Evolutionary conservation across 495 filamentous ascomycete genomes (phyloP), one percentile per base, ranked within the genome.

Genomic region (Penicillium herquei): DNA sequence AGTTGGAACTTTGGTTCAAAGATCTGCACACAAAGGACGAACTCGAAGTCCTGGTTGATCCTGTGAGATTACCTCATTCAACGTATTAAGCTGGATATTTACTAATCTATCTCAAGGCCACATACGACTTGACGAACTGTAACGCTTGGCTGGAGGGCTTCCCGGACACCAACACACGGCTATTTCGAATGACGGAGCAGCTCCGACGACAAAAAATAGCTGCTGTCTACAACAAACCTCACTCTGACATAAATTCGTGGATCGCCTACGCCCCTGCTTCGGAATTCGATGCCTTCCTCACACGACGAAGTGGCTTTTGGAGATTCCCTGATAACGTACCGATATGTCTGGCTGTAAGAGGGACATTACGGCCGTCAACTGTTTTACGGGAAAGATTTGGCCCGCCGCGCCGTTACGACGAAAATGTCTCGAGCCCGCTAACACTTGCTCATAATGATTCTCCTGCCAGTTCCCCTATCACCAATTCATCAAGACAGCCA

Each of bases 91-190:
- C 4, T 17, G n/a, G n/a, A 8, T 13, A 6, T 48, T 34, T 34
- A 46, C 14, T 48, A 48, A 48, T 13, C 33, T 17, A 4, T 8
- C 12, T 3, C 68, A 65, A 44, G 17, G 21, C 4, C 21, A 2
- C 21, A 21, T 26, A 44, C 7, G 1, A 13, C 34, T 2, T 3
- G 2, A 37, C 8, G 34, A 13, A 40, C 3, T 54, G 62, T 48
- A 67, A 68, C 46, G 69, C 68, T 37, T 78, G 68, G 63, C 59
- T 77, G 32, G 66, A 71, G 52, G 68, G 72, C 6, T 77, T 66
- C 57, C 40, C 53, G 39, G 68, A 77, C 45, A 70, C 66, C 5
- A 66, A 70, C 37, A 14, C 43, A n/a, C 48, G 49, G 16, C 34
- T 79, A 7, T 60, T 66, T n/a, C 44, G 52, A 0, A 50, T 74